Evolutionary conservation across 1,284 basidiomycete genomes (phyloP).

Genomic region (Cryptococcus hybrid): DNA sequence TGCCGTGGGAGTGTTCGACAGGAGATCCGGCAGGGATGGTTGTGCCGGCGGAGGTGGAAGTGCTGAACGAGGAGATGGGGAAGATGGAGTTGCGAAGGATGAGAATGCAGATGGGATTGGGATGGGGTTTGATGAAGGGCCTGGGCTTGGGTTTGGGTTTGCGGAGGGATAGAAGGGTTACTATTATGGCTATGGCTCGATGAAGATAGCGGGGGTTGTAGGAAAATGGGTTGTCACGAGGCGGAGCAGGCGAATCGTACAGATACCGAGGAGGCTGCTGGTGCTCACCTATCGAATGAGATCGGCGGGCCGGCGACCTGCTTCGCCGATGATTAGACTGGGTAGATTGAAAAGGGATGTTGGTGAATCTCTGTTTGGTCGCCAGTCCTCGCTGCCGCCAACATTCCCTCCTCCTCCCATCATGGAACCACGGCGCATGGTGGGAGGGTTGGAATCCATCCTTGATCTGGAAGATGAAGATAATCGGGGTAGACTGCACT

Average conservation of each 20-base stretch:
- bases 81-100: neutral
- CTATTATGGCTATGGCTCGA: no score
- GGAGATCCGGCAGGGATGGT: slow-evolving; percentile 1
- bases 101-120: neutral
- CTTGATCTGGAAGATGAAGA: neutral
- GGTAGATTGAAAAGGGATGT: neutral
- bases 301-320: neutral
- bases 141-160: neutral
- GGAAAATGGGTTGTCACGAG: neutral
- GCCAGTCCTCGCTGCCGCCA: neutral
- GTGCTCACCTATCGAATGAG: neutral
- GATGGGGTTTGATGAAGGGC: neutral
- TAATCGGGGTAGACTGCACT: neutral
- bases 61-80: slow-evolving; percentile 1
- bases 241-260: no score
- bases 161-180: neutral
- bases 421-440: neutral
- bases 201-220: no score
- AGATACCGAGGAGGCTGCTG: no score
- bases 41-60: neutral
- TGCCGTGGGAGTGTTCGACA: slow-evolving; percentile 33
- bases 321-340: neutral
- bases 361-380: neutral
- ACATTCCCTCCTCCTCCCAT: slow-evolving; percentile 1
- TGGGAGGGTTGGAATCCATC: neutral